phyloP scores from a whole-genome alignment of 257 asterid species.

The Nicotiana attenuata region DNA sequence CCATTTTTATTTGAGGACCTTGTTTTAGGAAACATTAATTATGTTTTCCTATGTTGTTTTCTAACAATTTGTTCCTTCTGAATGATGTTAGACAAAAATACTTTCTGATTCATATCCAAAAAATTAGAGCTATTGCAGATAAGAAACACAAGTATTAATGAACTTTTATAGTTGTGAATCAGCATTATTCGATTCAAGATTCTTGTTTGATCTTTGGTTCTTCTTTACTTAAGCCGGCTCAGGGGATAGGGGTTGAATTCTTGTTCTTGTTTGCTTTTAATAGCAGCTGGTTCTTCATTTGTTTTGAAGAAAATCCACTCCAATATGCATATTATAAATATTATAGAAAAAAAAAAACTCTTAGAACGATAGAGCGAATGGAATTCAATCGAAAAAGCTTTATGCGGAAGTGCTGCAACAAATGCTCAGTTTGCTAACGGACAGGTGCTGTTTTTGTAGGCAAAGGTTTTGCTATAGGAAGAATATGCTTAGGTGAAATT shows the following conservation, averaged over 20 bases:
- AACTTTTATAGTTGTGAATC: background rate
- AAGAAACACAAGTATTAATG: background rate
- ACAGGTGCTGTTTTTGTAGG: constrained; percentile 37
- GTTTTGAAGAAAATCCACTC: background rate
- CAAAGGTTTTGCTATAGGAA: constrained; percentile 64
- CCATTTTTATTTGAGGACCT: background rate
- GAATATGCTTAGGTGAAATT: constrained; percentile 63
- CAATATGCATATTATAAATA: no score
- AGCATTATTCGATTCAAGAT: background rate
- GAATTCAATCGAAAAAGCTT: no score
- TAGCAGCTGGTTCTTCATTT: background rate
- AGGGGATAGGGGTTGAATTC: background rate
- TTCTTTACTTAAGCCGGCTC: background rate
- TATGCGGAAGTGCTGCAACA: background rate
- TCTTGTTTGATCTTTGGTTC: background rate
- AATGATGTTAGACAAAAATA: background rate
- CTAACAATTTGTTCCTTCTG: background rate
- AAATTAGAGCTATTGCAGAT: background rate
- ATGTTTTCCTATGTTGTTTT: no score
- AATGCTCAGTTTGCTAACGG: constrained; percentile 2
- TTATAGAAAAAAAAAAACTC: no score
- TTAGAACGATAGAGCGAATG: no score
- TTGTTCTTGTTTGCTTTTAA: no score
- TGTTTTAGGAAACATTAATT: background rate
- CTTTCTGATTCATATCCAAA: background rate